Evolutionary conservation across 768 basidiomycete genomes (phyloP).

Genomic region (Lactarius vividus): DNA sequence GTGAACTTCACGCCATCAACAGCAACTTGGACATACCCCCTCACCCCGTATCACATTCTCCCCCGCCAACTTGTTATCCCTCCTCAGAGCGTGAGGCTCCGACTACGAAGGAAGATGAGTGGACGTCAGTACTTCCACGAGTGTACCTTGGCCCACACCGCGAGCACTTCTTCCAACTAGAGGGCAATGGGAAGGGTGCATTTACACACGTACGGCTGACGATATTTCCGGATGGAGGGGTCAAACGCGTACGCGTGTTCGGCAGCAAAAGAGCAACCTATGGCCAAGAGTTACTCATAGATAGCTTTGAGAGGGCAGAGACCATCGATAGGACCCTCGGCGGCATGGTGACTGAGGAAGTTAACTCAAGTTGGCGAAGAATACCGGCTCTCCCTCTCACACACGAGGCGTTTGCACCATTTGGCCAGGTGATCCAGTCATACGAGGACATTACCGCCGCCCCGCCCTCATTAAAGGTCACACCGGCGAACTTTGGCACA

Average conservation of each 20-base stretch:
- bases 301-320: conserved; percentile 1
- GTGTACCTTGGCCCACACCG: conserved; percentile 85
- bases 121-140: conserved; percentile 72
- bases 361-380: conserved; percentile 10
- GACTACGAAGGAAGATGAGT: conserved; percentile 43
- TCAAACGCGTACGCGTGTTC: conserved; percentile 90
- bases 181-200: conserved; percentile 51
- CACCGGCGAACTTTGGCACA: conserved; percentile 84
- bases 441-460: conserved; percentile 65
- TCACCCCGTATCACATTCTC: conserved; percentile 21
- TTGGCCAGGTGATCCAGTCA: conserved; percentile 89
- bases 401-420: conserved; percentile 81
- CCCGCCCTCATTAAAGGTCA: conserved; percentile 63
- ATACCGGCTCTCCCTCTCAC: conserved; percentile 72
- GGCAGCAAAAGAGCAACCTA: conserved; percentile 46
- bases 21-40: conserved; percentile 37
- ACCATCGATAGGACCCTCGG: neutral
- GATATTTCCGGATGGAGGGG: conserved; percentile 92
- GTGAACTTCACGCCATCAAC: conserved; percentile 65
- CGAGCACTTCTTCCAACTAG: conserved; percentile 85
- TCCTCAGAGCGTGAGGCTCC: conserved; percentile 32
- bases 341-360: neutral
- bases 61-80: conserved; percentile 24
- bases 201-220: conserved; percentile 87
- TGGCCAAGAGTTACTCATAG: neutral